These are phyloP conservation scores for Dryas alaskensis DNA, from an alignment of 306 rosid genomes.

Conservation along the genomic window DNA sequence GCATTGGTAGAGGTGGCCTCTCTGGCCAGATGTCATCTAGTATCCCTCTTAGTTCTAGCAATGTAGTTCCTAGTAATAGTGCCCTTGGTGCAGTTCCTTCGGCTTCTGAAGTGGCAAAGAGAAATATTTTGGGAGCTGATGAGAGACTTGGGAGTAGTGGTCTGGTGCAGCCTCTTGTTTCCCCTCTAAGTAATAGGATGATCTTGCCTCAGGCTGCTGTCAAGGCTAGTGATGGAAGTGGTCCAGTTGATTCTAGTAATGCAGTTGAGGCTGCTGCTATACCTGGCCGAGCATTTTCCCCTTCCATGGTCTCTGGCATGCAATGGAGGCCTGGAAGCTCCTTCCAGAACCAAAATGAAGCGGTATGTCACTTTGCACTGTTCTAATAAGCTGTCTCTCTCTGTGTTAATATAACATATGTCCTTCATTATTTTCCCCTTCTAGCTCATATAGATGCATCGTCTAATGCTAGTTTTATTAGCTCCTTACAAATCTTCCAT, in stretches of 20 bases:
- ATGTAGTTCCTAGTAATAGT: slow-evolving; percentile 56
- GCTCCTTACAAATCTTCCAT: not conserved
- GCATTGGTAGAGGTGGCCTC: slow-evolving; percentile 61
- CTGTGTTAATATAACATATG: not conserved
- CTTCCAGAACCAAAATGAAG: slow-evolving; percentile 75
- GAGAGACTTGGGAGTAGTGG: slow-evolving; percentile 83
- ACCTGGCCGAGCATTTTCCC: slow-evolving; percentile 77
- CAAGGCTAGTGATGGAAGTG: slow-evolving; percentile 65
- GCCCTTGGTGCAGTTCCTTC: slow-evolving; percentile 64
- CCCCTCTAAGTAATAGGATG: slow-evolving; percentile 64
- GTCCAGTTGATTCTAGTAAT: slow-evolving; percentile 58
- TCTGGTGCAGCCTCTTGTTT: slow-evolving; percentile 68
- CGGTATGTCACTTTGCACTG: slow-evolving; percentile 37
- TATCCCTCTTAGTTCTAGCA: slow-evolving; percentile 59
- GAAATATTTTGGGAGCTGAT: slow-evolving; percentile 72
- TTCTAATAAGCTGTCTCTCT: not conserved
- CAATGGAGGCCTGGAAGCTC: slow-evolving; percentile 98
- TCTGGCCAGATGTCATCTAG: slow-evolving; percentile 59
- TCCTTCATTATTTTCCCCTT: not conserved
- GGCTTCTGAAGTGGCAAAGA: slow-evolving; percentile 68
- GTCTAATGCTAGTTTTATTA: not conserved
- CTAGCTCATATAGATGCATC: not conserved
- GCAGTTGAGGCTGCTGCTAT: slow-evolving; percentile 63
- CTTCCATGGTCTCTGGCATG: slow-evolving; percentile 75
- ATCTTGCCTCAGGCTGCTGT: slow-evolving; percentile 66